A percentile compares a stretch with the other conserved stretches of the same genome.
Conservation (phyloP, 2,329 filamentous ascomycete species). For the Diaporthe caulivora region DNA sequence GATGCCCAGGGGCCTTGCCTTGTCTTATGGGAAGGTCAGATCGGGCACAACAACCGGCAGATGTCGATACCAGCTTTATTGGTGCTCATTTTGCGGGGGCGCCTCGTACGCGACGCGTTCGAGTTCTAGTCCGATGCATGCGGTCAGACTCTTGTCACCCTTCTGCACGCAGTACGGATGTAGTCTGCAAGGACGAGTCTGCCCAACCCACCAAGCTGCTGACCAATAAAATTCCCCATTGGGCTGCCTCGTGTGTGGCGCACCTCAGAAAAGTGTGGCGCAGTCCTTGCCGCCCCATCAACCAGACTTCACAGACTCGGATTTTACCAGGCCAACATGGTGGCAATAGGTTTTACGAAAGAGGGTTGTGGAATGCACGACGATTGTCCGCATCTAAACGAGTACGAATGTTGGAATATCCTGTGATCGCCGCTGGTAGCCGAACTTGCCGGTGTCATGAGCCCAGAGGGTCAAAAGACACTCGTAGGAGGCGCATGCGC, state of each 20-base stretch:
- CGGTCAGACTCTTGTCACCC: constrained; percentile 1
- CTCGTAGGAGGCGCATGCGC: constrained; percentile 16
- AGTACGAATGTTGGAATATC: background rate
- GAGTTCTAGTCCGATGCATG: background rate
- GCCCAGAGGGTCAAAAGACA: background rate
- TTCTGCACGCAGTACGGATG: background rate
- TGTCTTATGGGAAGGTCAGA: background rate
- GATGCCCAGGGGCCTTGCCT: background rate
- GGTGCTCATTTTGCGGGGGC: constrained; percentile 5
- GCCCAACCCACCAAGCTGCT: background rate
- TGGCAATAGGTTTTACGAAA: background rate
- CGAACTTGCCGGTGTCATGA: constrained; percentile 4
- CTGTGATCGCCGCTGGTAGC: background rate
- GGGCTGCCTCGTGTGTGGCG: constrained; percentile 22
- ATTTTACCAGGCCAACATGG: background rate
- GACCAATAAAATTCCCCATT: background rate
- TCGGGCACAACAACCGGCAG: constrained; percentile 11
- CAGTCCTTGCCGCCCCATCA: background rate
- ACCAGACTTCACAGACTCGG: background rate
- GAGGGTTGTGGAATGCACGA: background rate
- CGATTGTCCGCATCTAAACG: background rate
- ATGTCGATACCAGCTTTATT: background rate
- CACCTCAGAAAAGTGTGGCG: background rate
- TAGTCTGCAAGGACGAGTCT: no score
- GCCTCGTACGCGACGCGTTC: constrained; percentile 4